These are phyloP conservation scores for Quercus rubra DNA, from an alignment of 306 rosid genomes.

Conservation along the genomic window DNA sequence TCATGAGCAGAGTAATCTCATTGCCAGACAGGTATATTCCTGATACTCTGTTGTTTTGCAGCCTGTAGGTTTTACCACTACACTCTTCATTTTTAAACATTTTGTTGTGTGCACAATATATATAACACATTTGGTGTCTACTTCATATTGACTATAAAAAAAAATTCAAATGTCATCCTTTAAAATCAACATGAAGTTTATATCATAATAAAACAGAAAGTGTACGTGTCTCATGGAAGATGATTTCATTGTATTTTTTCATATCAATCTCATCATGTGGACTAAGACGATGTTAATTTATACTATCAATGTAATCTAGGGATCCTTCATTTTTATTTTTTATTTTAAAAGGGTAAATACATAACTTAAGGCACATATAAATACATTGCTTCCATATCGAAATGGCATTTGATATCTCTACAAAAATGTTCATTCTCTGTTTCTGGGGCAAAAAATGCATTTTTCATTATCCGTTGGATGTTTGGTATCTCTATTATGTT, in stretches of 20 bases:
- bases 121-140: constrained; percentile 1
- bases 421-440: not conserved
- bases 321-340: not conserved
- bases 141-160: not conserved
- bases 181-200: not conserved
- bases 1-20: constrained; percentile 67
- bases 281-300: not conserved
- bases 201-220: not conserved
- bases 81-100: constrained; percentile 1
- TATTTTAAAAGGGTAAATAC: not conserved
- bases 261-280: not conserved
- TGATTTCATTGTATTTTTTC: not conserved
- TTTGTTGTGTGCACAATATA: not conserved
- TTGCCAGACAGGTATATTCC: constrained; percentile 78
- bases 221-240: not conserved
- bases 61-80: constrained; percentile 26
- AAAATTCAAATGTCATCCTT: no score
- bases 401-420: not conserved
- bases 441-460: not conserved
- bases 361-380: not conserved
- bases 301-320: not conserved
- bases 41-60: constrained; percentile 32
- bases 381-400: not conserved
- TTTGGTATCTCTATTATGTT: not conserved
- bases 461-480: not conserved